A percentile compares a stretch with the other conserved stretches of the same genome.
phyloP scores from a whole-genome alignment of 2,329 filamentous ascomycete genomes.

The Stagonosporopsis rhizophila region DNA sequence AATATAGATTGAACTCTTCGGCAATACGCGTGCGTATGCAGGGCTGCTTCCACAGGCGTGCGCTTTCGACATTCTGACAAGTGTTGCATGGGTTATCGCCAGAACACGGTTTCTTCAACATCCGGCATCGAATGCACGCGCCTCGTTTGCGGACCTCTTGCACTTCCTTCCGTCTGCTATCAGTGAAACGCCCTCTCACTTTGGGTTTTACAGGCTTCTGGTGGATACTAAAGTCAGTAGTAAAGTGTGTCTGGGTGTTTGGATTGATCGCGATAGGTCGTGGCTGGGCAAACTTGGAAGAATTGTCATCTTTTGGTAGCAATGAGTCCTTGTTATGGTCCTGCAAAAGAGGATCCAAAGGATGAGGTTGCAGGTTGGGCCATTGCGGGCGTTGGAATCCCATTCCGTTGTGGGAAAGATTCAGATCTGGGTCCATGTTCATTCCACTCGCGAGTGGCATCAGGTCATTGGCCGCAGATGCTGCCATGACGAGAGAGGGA shows the following conservation, averaged over 20 bases:
- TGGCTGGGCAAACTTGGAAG: slow-evolving; percentile 37
- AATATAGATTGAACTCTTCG: slow-evolving; percentile 66
- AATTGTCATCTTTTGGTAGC: slow-evolving; percentile 31
- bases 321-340: slow-evolving; percentile 42
- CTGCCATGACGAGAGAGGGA: slow-evolving; percentile 50
- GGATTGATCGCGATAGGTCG: slow-evolving; percentile 50
- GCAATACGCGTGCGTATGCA: slow-evolving; percentile 66
- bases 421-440: slow-evolving; percentile 47
- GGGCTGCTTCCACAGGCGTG: slow-evolving; percentile 66
- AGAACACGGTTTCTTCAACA: slow-evolving; percentile 70
- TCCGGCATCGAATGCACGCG: slow-evolving; percentile 68
- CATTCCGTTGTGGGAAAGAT: slow-evolving; percentile 36
- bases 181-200: slow-evolving; percentile 63
- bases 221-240: slow-evolving; percentile 49
- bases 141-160: slow-evolving; percentile 66
- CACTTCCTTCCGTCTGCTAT: slow-evolving; percentile 64
- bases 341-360: slow-evolving; percentile 46
- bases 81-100: slow-evolving; percentile 66
- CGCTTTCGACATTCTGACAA: slow-evolving; percentile 66
- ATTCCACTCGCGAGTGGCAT: slow-evolving; percentile 45
- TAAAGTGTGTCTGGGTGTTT: slow-evolving; percentile 47
- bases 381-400: slow-evolving; percentile 46
- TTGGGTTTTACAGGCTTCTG: slow-evolving; percentile 54
- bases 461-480: slow-evolving; percentile 50
- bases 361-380: slow-evolving; percentile 37